These are phyloP conservation scores for Aspergillus arachidicola DNA, from an alignment of 2,329 filamentous ascomycete species.

Conservation along the genomic window DNA sequence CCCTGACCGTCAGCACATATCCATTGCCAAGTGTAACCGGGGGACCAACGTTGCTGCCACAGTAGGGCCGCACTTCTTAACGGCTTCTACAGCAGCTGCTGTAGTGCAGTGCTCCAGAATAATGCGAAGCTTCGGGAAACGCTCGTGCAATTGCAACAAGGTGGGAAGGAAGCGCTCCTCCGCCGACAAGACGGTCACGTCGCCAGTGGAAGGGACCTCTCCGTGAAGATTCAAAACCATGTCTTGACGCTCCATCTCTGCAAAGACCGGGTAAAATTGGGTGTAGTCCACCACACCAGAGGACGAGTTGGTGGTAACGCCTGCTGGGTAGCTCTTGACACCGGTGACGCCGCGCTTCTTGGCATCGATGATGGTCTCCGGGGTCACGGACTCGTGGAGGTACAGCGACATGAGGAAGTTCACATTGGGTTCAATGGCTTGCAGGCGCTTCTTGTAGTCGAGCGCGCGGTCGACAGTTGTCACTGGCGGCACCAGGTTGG, in stretches of 20 bases:
- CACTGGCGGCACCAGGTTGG: constrained; percentile 66
- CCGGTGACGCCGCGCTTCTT: constrained; percentile 73
- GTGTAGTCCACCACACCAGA: constrained; percentile 50
- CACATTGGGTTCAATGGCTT: constrained; percentile 63
- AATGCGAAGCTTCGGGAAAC: constrained; percentile 64
- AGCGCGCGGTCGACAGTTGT: constrained; percentile 65
- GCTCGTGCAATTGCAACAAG: constrained; percentile 69
- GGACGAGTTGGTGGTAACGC: constrained; percentile 62
- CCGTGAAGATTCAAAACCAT: constrained; percentile 93
- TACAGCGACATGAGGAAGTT: constrained; percentile 76
- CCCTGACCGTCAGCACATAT: neutral
- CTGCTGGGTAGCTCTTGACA: constrained; percentile 50
- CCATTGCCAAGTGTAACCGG: neutral
- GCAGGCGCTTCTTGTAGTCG: constrained; percentile 65
- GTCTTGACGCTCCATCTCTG: constrained; percentile 82
- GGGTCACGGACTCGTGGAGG: constrained; percentile 65
- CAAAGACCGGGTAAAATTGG: constrained; percentile 65
- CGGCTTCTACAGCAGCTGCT: constrained; percentile 75
- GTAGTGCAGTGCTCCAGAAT: constrained; percentile 87
- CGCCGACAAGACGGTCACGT: constrained; percentile 65
- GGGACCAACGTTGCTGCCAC: constrained; percentile 58
- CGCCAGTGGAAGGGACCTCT: constrained; percentile 53
- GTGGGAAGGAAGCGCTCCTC: constrained; percentile 81
- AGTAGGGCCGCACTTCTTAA: constrained; percentile 72
- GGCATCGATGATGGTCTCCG: constrained; percentile 71